Evolutionary conservation across 1,284 basidiomycete genomes (phyloP), one percentile per base, ranked within the genome.

Genomic region (Rhizopogon parksii): DNA sequence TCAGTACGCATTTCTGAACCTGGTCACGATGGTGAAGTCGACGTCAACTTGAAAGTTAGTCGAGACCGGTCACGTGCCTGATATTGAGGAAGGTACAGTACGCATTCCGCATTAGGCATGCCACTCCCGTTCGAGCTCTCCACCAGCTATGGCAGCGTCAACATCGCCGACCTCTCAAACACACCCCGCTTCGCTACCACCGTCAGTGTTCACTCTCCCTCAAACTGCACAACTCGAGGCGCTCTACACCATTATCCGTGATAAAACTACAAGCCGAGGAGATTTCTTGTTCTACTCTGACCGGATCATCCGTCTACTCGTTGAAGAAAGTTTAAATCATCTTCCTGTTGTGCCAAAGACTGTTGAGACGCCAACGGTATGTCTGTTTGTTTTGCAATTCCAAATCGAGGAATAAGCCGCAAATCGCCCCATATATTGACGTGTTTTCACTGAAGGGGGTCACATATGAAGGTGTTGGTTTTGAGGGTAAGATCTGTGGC

Each of bases 231-330:
- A 96, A 71, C 83, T 99, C 30, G 94, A 98, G 69, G 94, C 94
- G 0, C 75, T 98, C 15, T 89, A 96, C 70, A 98, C 96, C 12
- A 95, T 97, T 70, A 95, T 99, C 65, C 74, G 94, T 46, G 83
- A 94, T 68, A 90, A 86, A 70, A 79, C 83, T 51, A 94, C 92
- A 1, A 80, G 72, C 36, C 79, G 95, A 39, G 94, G 94, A 19
- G 95, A 99, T 68, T 99, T 99, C 65, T 82, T 99, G 59, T 99
- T 99, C 74, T 98, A 96, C 67, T 92, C 91, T 4, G 86, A 88
- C 67, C 73, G 86, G 12, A 85, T 88, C 61, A 89, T 89, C 60
- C 74, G 86, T 40, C 63, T 88, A 52, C 75, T 88, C 48, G 84
- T 88, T 34, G 86, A 89, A 65, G 87, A 88, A 74, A 91, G 95